Conservation (phyloP, 495 filamentous ascomycete genomes). For the Entonaema liquescens region DNA sequence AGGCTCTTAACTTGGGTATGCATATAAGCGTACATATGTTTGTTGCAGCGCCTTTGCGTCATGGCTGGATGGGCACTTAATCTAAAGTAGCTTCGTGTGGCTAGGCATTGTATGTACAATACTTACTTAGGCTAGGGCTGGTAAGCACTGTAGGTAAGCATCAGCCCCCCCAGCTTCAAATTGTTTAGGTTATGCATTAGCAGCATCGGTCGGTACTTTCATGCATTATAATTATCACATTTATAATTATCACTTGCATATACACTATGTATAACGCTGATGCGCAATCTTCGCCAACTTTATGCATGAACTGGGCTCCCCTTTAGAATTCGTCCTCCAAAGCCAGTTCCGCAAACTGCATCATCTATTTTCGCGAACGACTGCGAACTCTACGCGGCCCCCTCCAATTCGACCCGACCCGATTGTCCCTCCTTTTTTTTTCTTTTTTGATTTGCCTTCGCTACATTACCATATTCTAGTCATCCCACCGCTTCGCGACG, state of each 20-base stretch:
- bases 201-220: neutral
- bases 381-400: conserved; percentile 41
- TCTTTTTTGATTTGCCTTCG: conserved; percentile 15
- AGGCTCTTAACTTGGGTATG: too few relatives aligned
- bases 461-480: conserved; percentile 42
- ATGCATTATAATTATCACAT: neutral
- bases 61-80: too few relatives aligned
- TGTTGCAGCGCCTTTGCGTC: too few relatives aligned
- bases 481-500: conserved; percentile 38
- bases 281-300: neutral
- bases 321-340: conserved; percentile 18
- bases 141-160: neutral
- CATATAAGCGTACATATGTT: too few relatives aligned
- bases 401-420: conserved; percentile 45
- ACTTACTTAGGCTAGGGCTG: neutral
- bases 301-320: conserved; percentile 12
- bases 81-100: neutral
- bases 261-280: neutral
- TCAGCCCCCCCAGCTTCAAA: neutral
- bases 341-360: conserved; percentile 21
- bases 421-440: conserved; percentile 24
- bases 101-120: neutral
- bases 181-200: neutral
- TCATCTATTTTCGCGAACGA: conserved; percentile 24
- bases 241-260: neutral